Evolutionary conservation across 1,284 basidiomycete species (phyloP).

Genomic region (Cerioporus squamosus): DNA sequence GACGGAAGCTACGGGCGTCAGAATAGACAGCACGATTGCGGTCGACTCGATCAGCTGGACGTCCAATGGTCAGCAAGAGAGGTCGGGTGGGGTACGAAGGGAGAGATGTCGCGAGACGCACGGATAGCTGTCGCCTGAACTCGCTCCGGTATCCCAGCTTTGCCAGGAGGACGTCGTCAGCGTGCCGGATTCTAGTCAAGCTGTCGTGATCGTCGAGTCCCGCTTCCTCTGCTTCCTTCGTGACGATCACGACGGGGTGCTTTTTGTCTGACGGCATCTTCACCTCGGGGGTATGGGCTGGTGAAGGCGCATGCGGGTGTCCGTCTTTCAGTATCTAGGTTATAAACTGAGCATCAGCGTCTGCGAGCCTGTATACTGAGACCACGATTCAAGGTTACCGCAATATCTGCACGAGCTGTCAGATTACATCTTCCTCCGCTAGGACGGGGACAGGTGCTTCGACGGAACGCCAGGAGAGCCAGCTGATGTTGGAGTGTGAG

Average conservation of each 20-base stretch:
- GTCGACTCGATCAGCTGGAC: constrained; percentile 62
- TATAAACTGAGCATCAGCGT: no score
- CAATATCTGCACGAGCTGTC: no score
- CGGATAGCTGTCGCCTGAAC: constrained; percentile 78
- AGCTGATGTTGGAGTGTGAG: no score
- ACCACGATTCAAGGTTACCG: no score
- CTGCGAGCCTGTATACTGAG: background rate
- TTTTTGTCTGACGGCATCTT: constrained; percentile 3
- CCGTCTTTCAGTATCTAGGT: no score
- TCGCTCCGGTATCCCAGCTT: constrained; percentile 76
- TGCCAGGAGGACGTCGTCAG: constrained; percentile 64
- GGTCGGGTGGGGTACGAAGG: background rate
- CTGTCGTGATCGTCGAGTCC: constrained; percentile 15
- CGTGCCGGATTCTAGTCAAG: constrained; percentile 37
- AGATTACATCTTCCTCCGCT: no score
- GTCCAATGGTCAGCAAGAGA: background rate
- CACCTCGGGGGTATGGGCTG: no score
- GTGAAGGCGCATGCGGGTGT: no score
- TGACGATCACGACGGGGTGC: background rate
- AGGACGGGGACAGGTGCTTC: no score
- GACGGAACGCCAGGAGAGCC: no score
- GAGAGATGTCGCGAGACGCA: constrained; percentile 34
- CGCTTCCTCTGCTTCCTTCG: background rate
- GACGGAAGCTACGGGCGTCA: constrained; percentile 74
- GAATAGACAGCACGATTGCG: constrained; percentile 75